A percentile compares a stretch with the other conserved stretches of the same genome.
Conservation (phyloP, 23 red algal species). For the Cyanidium caldarium region DNA sequence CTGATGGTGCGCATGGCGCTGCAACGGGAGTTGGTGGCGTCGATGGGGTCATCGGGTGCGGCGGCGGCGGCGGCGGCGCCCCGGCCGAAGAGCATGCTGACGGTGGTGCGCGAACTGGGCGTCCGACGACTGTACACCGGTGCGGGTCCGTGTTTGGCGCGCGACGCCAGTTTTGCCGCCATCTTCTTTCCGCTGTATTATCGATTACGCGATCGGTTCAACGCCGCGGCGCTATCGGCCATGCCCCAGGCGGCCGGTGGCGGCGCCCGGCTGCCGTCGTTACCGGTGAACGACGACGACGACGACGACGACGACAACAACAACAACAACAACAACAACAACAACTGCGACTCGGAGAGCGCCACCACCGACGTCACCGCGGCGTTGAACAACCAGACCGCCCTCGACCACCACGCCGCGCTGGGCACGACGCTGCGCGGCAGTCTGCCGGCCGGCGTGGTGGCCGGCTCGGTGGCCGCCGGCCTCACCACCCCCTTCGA, state of each 20-base stretch:
- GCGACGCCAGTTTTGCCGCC: not conserved
- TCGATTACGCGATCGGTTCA: not conserved
- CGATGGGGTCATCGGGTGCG: not conserved
- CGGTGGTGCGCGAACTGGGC: not conserved
- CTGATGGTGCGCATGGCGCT: not conserved
- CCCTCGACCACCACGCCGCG: not conserved
- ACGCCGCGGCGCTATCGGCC: not conserved
- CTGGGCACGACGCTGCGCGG: not conserved
- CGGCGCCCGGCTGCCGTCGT: too few species aligned
- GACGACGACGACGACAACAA: too few species aligned
- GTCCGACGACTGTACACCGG: not conserved
- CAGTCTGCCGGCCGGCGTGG: not conserved
- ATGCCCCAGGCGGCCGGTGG: not conserved
- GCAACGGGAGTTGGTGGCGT: not conserved
- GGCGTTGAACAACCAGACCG: not conserved
- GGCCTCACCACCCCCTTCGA: not conserved
- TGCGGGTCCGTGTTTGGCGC: not conserved
- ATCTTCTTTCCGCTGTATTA: slow-evolving; percentile 5
- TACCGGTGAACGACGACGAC: too few species aligned
- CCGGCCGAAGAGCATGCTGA: not conserved
- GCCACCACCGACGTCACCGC: not conserved
- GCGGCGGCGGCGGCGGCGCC: not conserved
- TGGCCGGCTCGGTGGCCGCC: not conserved
- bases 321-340: not conserved
- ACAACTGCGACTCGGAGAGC: not conserved